These are phyloP conservation scores for Acanthamoeba divionensis DNA, from an alignment of 208 protist species.

Conservation along the genomic window DNA sequence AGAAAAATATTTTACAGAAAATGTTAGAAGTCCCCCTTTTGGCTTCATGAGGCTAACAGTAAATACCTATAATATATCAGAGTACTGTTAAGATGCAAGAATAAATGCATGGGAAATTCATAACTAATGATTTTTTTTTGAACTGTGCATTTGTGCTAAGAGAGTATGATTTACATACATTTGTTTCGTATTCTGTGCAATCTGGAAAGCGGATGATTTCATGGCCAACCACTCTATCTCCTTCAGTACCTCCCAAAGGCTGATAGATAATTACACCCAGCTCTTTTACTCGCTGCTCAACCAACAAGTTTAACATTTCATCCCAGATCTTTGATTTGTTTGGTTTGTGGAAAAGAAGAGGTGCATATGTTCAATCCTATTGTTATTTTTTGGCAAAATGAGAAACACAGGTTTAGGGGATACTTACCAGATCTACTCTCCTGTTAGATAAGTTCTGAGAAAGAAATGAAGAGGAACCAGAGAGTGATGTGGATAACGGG, in stretches of 20 bases:
- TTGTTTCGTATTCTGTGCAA: slow-evolving; percentile 26
- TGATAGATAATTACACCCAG: background rate
- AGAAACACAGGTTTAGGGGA: background rate
- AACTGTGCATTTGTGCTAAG: too few relatives aligned
- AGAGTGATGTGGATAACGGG: background rate
- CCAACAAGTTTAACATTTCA: slow-evolving; percentile 37
- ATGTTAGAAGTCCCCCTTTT: background rate
- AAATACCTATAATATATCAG: background rate
- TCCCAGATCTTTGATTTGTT: background rate
- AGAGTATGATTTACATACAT: background rate
- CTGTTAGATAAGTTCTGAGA: background rate
- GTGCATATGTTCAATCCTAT: background rate
- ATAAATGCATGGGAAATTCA: too few relatives aligned
- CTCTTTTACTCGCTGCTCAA: slow-evolving; percentile 1
- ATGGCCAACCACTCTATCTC: background rate
- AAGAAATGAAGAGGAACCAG: background rate
- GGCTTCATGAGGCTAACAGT: background rate
- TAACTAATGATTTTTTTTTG: too few relatives aligned
- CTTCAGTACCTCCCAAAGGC: background rate
- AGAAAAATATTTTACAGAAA: slow-evolving; percentile 10
- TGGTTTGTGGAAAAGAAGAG: background rate
- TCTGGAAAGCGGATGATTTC: background rate
- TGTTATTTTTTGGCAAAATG: background rate
- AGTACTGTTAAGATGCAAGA: too few relatives aligned
- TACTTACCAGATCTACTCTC: background rate